phyloP scores from a whole-genome alignment of 2,329 filamentous ascomycete genomes.

The Hortaea sp. region DNA sequence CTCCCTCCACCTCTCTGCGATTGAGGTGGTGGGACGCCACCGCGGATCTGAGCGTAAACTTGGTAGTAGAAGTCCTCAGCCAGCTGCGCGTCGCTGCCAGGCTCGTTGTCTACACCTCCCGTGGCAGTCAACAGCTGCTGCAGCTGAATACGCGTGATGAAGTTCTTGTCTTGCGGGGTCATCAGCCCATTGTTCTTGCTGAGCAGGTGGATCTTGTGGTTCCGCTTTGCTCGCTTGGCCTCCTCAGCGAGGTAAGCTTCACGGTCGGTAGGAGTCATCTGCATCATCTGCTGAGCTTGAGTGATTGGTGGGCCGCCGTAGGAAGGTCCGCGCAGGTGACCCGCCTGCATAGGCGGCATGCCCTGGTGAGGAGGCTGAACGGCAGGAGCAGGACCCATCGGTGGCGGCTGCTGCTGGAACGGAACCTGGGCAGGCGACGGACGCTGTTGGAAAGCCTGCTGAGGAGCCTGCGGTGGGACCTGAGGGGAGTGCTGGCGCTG shows the following conservation, averaged over 20 bases:
- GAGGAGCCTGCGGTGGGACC: constrained; percentile 6
- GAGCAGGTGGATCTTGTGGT: constrained; percentile 92
- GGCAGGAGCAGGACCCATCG: constrained; percentile 14
- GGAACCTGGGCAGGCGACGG: constrained; percentile 9
- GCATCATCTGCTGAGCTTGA: constrained; percentile 62
- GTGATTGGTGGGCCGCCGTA: constrained; percentile 46
- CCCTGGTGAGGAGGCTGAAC: constrained; percentile 28
- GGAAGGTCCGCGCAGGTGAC: constrained; percentile 36
- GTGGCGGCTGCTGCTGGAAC: constrained; percentile 11
- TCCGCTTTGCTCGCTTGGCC: constrained; percentile 88
- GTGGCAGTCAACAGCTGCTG: constrained; percentile 92
- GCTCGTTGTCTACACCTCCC: constrained; percentile 68
- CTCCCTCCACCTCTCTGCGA: constrained; percentile 51
- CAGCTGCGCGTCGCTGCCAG: constrained; percentile 65
- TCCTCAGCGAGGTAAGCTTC: constrained; percentile 79
- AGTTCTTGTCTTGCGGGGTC: constrained; percentile 99
- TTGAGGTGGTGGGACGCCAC: constrained; percentile 64
- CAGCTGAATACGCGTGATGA: constrained; percentile 93
- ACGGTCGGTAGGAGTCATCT: constrained; percentile 76
- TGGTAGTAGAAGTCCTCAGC: constrained; percentile 98
- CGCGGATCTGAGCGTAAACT: constrained; percentile 88
- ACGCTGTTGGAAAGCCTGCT: constrained; percentile 16
- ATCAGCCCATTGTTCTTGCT: constrained; percentile 94
- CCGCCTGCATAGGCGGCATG: constrained; percentile 12
- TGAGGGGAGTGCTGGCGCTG: constrained; percentile 25